These are phyloP conservation scores for Talaromyces thailandensis DNA, from an alignment of 495 filamentous ascomycete genomes.

Conservation along the genomic window DNA sequence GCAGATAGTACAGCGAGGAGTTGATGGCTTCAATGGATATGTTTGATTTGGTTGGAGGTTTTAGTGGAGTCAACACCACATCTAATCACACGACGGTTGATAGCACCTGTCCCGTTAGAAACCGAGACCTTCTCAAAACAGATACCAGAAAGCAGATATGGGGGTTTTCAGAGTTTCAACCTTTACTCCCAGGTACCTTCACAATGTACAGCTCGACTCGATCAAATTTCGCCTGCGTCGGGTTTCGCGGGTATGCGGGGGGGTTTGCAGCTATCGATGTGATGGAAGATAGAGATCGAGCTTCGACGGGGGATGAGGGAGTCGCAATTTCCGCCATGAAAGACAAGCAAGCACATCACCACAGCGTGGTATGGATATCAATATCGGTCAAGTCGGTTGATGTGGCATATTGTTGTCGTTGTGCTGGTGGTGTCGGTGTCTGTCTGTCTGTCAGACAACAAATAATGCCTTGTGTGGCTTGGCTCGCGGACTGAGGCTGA, in stretches of 20 bases:
- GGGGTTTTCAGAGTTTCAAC: constrained; percentile 32
- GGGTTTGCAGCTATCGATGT: constrained; percentile 79
- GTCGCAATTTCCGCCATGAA: constrained; percentile 11
- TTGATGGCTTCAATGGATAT: constrained; percentile 82
- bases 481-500: constrained; percentile 2
- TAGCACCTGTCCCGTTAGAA: constrained; percentile 5
- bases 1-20: constrained; percentile 83
- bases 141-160: background rate
- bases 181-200: constrained; percentile 81
- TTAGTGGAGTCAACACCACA: constrained; percentile 86
- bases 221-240: constrained; percentile 51
- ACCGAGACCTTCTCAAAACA: background rate
- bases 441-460: background rate
- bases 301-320: constrained; percentile 53
- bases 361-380: background rate
- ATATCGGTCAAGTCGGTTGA: background rate
- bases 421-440: background rate
- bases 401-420: background rate
- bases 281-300: constrained; percentile 70
- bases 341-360: background rate
- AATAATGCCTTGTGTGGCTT: background rate
- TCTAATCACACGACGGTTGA: constrained; percentile 42
- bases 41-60: constrained; percentile 70
- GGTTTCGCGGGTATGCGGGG: constrained; percentile 69
- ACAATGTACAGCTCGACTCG: constrained; percentile 83